Conservation (phyloP, 768 basidiomycete genomes). For the Mrakia gelida region DNA sequence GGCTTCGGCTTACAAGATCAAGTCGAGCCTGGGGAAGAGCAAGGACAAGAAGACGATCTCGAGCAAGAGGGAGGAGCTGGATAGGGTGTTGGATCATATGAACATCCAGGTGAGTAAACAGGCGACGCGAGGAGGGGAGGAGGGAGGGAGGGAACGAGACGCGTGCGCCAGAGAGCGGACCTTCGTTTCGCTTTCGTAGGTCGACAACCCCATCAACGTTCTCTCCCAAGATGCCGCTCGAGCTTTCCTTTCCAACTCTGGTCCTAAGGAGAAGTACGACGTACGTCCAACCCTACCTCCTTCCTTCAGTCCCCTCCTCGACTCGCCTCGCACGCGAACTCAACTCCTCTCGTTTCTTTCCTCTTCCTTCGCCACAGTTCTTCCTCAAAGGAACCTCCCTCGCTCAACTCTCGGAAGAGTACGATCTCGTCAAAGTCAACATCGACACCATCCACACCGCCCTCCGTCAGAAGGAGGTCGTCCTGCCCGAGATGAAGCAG, state of each 20-base stretch:
- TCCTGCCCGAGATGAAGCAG: constrained; percentile 68
- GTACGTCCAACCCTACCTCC: constrained; percentile 47
- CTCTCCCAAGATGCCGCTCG: constrained; percentile 60
- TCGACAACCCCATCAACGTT: constrained; percentile 94
- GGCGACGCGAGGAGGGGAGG: no score
- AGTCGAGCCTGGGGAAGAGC: constrained; percentile 38
- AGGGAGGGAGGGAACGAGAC: not conserved
- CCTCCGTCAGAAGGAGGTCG: constrained; percentile 66
- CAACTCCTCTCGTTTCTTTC: constrained; percentile 14
- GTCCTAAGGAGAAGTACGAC: constrained; percentile 80
- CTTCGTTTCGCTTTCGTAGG: constrained; percentile 39
- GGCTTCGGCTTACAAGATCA: constrained; percentile 72
- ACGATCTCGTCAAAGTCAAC: constrained; percentile 68
- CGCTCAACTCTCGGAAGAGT: constrained; percentile 78
- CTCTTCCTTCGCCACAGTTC: constrained; percentile 54
- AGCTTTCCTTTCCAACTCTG: constrained; percentile 79
- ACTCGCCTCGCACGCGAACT: not conserved
- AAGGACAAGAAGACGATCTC: constrained; percentile 62
- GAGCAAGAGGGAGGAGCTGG: constrained; percentile 75
- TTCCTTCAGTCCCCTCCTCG: not conserved
- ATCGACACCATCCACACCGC: constrained; percentile 64
- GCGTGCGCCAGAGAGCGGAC: not conserved
- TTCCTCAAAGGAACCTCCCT: constrained; percentile 93
- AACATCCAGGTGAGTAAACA: constrained; percentile 69
- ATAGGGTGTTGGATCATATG: constrained; percentile 88